Base-by-base conservation (phyloP, 495 filamentous ascomycete species). In the Pyrenula massariospora region DNA sequence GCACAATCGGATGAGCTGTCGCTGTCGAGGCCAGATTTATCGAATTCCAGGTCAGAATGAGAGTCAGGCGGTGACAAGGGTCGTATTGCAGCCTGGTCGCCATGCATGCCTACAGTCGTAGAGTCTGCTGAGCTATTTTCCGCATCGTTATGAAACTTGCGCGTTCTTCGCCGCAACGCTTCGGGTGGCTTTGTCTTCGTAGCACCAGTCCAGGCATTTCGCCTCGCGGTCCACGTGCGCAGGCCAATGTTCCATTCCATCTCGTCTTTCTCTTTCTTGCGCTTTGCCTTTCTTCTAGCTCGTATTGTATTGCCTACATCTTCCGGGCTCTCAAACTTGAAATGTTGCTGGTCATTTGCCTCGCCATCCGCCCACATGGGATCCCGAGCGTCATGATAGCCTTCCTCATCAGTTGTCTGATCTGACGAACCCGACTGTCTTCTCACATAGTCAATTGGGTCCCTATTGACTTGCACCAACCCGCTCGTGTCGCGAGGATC, bases 201-300 rank as follows among this genome's bases (percentile, higher is more conserved):
- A 2, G 91, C 93, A n/a, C 86, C 85, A 11, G 89, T 87, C 93
- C 93, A 98, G 15, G 81, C 85, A 70, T 96, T 82, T 48, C 93
- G 79, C 53, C 88, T 74, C 31, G 80, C 80, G 50, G 82, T 74
- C 72, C 86, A 98, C 60, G 82, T 84, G 50, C 81, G 75, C 48
- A 98, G 65, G 0, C 93, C 93, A 21, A 81, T 73, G 59, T 96
- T 97, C 87, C 87, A 94, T 19, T 68, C 65, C 77, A 88, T 81
- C 65, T 97, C 92, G 31, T 86, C 85, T 54, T 86, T 77, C 54
- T 87, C 65, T 25, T 70, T 68, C 10, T 72, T 76, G 59, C 79
- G 74, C 59, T 87, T 74, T 58, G 82, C 80, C 54, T 77, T 73
- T 50, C 84, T 81, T 42, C 80, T 75, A 55, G 79, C 68, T 55